A percentile compares a stretch with the other conserved stretches of the same genome.
These are phyloP conservation scores for Ophiostoma populinum DNA, from an alignment of 2,329 filamentous ascomycete species.

Conservation along the genomic window DNA sequence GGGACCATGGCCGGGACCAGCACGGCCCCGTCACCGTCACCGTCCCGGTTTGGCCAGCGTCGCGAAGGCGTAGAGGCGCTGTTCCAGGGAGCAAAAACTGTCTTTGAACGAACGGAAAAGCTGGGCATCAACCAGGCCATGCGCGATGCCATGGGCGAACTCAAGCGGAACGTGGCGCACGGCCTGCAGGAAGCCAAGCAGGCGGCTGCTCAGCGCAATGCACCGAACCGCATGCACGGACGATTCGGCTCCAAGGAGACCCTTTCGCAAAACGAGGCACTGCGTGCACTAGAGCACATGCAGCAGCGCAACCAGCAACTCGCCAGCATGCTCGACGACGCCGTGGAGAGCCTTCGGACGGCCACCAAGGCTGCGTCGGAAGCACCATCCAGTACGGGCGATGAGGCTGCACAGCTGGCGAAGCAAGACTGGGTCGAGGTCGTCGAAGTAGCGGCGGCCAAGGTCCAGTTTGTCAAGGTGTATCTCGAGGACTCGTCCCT, in stretches of 20 bases:
- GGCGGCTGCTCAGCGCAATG: constrained; percentile 15
- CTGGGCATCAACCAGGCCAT: constrained; percentile 68
- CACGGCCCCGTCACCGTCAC: constrained; percentile 16
- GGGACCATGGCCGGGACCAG: no score
- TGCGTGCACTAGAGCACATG: constrained; percentile 13
- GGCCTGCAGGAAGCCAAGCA: constrained; percentile 41
- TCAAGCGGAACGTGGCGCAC: constrained; percentile 58
- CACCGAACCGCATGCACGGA: neutral
- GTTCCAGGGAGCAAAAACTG: constrained; percentile 58
- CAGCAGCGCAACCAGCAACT: constrained; percentile 48
- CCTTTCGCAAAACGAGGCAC: constrained; percentile 1
- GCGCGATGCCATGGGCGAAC: constrained; percentile 65
- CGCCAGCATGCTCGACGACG: constrained; percentile 49
- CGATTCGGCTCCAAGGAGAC: neutral
- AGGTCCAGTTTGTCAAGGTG: constrained; percentile 46
- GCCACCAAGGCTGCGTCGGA: constrained; percentile 34
- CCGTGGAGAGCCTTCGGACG: constrained; percentile 44
- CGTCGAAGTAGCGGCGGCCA: constrained; percentile 42
- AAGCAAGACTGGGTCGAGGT: constrained; percentile 31
- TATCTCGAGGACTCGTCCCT: constrained; percentile 36
- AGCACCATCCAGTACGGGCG: no score
- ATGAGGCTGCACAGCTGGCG: no score
- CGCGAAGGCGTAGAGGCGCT: constrained; percentile 48
- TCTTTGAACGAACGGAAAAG: constrained; percentile 56
- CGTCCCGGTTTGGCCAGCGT: constrained; percentile 33